Evolutionary conservation across 768 basidiomycete species (phyloP), one percentile per base, ranked within the genome.

Genomic region (Xerocomus brunneocitrinus): DNA sequence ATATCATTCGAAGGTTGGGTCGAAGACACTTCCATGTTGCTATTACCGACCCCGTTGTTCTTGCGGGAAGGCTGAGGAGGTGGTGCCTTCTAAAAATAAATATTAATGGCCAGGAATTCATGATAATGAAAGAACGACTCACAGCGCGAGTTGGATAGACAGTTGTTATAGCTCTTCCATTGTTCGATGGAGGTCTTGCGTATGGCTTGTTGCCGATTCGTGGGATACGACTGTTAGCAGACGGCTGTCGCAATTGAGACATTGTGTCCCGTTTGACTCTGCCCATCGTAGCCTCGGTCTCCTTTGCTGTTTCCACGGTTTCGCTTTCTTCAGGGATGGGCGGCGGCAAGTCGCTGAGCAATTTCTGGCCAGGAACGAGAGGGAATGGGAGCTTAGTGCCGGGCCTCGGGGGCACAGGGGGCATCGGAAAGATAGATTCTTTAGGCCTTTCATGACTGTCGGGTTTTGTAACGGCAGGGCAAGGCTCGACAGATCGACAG

Each of bases 141-240:
- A 71, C 22, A 9, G 51, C 53, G 16, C 54, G 55, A 44, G 50
- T 22, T 47, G 19, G 9, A 28, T 45, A 46, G 32, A 32, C 22
- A n/a, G 52, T 57, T 22, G 58, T 42, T n/a, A 45, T 27, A 31
- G 16, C 16, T 35, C 32, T 62, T 42, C 42, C 56, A 9, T 48
- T 50, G 32, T 50, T 55, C 8, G 59, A 30, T 19, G 31, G 48
- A 47, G 74, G 74, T 53, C 80, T 74, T 30, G 76, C 68, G 65
- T 85, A 86, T 3, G 83, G 84, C 50, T 84, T 85, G 25, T 65
- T 66, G 34, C 75, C 76, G 39, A 82, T 80, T 54, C 84, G 75
- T 16, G 84, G 84, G 59, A 86, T 86, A 63, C 76, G 75, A 66
- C 84, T 83, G 0, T 73, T 76, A n/a, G 31, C 40, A 25, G 67